Conservation (phyloP, 2,329 filamentous ascomycete species). For the Aureobasidium sp. region DNA sequence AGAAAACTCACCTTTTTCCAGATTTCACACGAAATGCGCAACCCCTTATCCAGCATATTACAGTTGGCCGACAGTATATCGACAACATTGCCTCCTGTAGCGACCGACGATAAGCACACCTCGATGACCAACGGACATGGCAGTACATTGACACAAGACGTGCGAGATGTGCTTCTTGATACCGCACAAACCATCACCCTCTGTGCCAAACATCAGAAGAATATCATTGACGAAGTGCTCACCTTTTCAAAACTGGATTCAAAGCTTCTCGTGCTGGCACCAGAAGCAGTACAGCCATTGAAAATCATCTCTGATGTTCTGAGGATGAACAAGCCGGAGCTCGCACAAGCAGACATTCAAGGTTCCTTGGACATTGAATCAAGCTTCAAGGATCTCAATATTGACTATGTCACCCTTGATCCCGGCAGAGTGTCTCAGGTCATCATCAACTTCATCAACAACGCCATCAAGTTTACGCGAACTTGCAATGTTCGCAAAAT, state of each 20-base stretch:
- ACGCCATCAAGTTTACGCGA: slow-evolving; percentile 35
- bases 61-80: slow-evolving; percentile 35
- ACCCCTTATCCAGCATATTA: slow-evolving; percentile 34
- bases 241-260: slow-evolving; percentile 32
- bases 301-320: slow-evolving; percentile 28
- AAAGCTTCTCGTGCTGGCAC: slow-evolving; percentile 29
- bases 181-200: slow-evolving; percentile 22
- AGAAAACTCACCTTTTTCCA: neutral
- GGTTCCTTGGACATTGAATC: slow-evolving; percentile 22
- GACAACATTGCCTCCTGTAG: slow-evolving; percentile 14
- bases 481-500: slow-evolving; percentile 26
- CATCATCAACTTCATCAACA: slow-evolving; percentile 14
- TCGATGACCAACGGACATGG: neutral
- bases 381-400: slow-evolving; percentile 22
- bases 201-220: slow-evolving; percentile 24
- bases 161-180: slow-evolving; percentile 10
- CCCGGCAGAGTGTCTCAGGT: slow-evolving; percentile 32
- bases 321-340: slow-evolving; percentile 30
- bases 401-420: slow-evolving; percentile 28
- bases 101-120: neutral
- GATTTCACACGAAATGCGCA: slow-evolving; percentile 32
- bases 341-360: slow-evolving; percentile 25
- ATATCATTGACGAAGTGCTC: slow-evolving; percentile 33
- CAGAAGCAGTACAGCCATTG: slow-evolving; percentile 28
- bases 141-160: neutral